Conservation (phyloP, 805 yeast species). For the Sugiyamaella marilandica region DNA sequence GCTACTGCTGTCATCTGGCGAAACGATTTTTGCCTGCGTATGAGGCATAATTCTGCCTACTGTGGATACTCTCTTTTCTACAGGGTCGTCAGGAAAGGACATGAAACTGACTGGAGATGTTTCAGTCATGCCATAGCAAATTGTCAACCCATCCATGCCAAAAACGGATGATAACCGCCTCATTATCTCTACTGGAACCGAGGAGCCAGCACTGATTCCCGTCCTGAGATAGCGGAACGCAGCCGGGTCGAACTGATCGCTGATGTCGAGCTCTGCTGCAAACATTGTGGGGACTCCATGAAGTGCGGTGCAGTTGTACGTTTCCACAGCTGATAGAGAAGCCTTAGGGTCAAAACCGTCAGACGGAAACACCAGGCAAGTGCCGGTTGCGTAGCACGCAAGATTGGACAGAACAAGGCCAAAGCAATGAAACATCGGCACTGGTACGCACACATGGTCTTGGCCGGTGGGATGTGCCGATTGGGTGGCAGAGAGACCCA, state of each 20-base stretch:
- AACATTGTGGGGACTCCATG: constrained; percentile 34
- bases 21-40: constrained; percentile 27
- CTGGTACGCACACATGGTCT: constrained; percentile 28
- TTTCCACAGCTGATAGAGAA: constrained; percentile 22
- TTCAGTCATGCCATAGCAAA: constrained; percentile 33
- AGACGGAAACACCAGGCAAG: constrained; percentile 26
- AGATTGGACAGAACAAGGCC: constrained; percentile 30
- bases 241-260: constrained; percentile 20
- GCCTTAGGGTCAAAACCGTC: constrained; percentile 26
- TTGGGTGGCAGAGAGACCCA: constrained; percentile 23
- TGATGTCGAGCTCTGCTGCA: constrained; percentile 25
- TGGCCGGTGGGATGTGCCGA: constrained; percentile 22
- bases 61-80: constrained; percentile 24
- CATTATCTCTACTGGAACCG: constrained; percentile 32
- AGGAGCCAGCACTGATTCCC: constrained; percentile 32
- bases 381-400: constrained; percentile 25
- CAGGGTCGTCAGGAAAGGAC: constrained; percentile 26
- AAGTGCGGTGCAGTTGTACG: constrained; percentile 26
- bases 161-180: constrained; percentile 17
- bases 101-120: constrained; percentile 31
- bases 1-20: constrained; percentile 11
- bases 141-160: constrained; percentile 25
- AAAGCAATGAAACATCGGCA: constrained; percentile 33
- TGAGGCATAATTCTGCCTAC: constrained; percentile 30
- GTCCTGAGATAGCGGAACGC: constrained; percentile 26